Percentiles rank a stretch among this genome's conserved stretches.
These are phyloP conservation scores for Puccinia horiana DNA, from an alignment of 1,284 basidiomycete genomes.

Conservation along the genomic window DNA sequence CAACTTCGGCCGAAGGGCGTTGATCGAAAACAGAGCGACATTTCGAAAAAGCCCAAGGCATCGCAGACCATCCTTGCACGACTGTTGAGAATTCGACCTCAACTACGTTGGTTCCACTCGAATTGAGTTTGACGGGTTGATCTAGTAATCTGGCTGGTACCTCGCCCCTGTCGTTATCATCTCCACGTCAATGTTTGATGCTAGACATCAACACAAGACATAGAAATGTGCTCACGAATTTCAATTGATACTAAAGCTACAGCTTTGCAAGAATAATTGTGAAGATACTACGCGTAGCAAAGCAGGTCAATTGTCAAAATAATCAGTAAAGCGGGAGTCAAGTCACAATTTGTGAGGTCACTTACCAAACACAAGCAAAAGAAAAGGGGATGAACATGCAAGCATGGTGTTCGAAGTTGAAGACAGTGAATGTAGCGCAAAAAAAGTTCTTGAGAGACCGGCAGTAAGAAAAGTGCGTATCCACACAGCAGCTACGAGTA, in stretches of 20 bases:
- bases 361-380: not conserved
- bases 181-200: not conserved
- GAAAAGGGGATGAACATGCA: not conserved
- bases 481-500: not conserved
- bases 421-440: not conserved
- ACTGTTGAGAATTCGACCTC: not conserved
- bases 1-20: not conserved
- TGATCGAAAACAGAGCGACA: not conserved
- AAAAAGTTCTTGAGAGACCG: not conserved
- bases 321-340: not conserved
- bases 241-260: no score
- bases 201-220: no score
- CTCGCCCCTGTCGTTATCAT: not conserved
- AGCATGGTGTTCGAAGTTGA: not conserved
- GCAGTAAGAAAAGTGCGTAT: not conserved
- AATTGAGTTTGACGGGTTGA: not conserved
- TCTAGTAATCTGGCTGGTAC: not conserved
- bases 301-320: not conserved
- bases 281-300: not conserved
- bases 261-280: not conserved
- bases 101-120: not conserved
- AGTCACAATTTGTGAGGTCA: not conserved
- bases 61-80: slow-evolving; percentile 10
- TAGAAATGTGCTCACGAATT: no score
- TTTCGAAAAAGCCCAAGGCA: slow-evolving; percentile 8